phyloP scores from a whole-genome alignment of 2,329 filamentous ascomycete genomes.

The Pestalotiopsis sp. region DNA sequence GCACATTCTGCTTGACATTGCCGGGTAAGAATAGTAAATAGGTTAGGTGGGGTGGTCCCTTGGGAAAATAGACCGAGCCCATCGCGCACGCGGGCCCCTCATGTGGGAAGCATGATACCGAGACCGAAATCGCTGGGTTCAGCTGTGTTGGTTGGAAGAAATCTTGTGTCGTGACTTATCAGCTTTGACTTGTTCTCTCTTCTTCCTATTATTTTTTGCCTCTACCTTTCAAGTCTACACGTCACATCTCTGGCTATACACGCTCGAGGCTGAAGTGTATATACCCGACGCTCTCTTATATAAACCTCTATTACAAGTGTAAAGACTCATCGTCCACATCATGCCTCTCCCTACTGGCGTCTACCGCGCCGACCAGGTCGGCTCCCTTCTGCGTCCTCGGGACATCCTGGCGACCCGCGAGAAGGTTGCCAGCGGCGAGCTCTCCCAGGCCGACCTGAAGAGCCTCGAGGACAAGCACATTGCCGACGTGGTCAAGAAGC shows the following conservation, averaged over 20 bases:
- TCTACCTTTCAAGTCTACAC: neutral
- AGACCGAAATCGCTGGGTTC: neutral
- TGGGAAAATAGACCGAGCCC: neutral
- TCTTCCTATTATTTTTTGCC: neutral
- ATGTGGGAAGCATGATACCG: neutral
- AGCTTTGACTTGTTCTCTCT: neutral
- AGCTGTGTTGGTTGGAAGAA: slow-evolving; percentile 3
- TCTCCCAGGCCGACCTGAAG: slow-evolving; percentile 46
- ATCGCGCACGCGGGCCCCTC: neutral
- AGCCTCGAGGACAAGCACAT: slow-evolving; percentile 54
- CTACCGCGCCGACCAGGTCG: slow-evolving; percentile 58
- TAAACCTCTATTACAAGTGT: neutral
- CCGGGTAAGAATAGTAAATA: neutral
- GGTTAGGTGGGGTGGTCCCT: slow-evolving; percentile 2
- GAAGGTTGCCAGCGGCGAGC: slow-evolving; percentile 44
- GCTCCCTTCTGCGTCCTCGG: slow-evolving; percentile 55
- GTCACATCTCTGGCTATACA: neutral
- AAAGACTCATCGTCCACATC: neutral
- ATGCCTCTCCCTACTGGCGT: slow-evolving; percentile 45
- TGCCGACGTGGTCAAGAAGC: slow-evolving; percentile 47
- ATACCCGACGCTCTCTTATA: neutral
- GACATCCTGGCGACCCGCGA: slow-evolving; percentile 51
- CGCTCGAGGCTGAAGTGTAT: neutral
- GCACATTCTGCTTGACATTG: slow-evolving; percentile 4
- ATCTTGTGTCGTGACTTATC: slow-evolving; percentile 12